Conservation (phyloP, 345 rosid genomes). For the Syzygium aqueum region DNA sequence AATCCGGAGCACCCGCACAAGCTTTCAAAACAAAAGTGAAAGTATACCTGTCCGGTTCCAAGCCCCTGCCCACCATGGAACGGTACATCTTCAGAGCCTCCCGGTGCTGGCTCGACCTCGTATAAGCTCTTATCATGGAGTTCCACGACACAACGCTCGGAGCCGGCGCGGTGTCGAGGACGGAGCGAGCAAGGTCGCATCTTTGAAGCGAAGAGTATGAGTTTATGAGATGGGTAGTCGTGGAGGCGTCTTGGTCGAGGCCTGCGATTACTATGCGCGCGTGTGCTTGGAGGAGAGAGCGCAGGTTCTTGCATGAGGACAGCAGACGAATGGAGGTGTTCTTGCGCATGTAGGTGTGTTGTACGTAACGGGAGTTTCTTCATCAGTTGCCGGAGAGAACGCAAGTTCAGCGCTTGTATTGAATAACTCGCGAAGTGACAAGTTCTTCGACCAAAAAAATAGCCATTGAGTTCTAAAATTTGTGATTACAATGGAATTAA, state of each 20-base stretch:
- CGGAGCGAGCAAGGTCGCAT: slow-evolving; percentile 32
- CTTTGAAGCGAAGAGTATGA: slow-evolving; percentile 31
- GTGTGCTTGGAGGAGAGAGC: slow-evolving; percentile 34
- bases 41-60: slow-evolving; percentile 48
- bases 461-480: too few species aligned
- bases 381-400: background rate
- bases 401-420: background rate
- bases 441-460: too few species aligned
- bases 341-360: background rate
- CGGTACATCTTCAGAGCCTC: slow-evolving; percentile 35
- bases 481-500: too few species aligned
- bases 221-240: slow-evolving; percentile 25
- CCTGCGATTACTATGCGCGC: slow-evolving; percentile 34
- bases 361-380: background rate
- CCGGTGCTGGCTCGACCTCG: slow-evolving; percentile 19
- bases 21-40: slow-evolving; percentile 60
- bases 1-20: slow-evolving; percentile 27
- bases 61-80: slow-evolving; percentile 21
- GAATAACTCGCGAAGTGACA: too few species aligned
- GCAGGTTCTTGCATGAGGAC: slow-evolving; percentile 28
- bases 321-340: slow-evolving; percentile 14
- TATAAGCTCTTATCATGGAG: slow-evolving; percentile 39
- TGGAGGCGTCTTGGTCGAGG: slow-evolving; percentile 12
- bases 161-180: slow-evolving; percentile 29
- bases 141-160: slow-evolving; percentile 42